phyloP scores from a whole-genome alignment of 139 green algal genomes.

The Tetraselmis striata region DNA sequence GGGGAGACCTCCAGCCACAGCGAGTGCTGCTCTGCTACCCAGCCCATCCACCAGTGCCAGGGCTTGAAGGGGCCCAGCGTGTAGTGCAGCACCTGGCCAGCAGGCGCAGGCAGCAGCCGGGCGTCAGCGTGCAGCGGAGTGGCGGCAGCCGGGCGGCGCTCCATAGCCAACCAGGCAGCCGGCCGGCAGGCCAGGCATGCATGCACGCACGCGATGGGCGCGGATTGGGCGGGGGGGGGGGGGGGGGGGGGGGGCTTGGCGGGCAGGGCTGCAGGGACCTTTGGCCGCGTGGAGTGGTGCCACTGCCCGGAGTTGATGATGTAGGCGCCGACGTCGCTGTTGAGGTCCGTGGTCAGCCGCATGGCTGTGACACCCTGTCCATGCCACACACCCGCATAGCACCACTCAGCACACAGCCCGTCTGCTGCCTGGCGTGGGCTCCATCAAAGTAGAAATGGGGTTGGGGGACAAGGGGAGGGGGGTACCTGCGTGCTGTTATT shows the following conservation, averaged over 20 bases:
- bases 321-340: conserved; percentile 68
- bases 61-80: conserved; percentile 73
- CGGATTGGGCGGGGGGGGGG: conserved; percentile 1
- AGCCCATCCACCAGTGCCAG: conserved; percentile 65
- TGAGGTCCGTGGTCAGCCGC: conserved; percentile 58
- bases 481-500: too few relatives aligned
- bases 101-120: conserved; percentile 43
- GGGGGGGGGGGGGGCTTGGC: too few relatives aligned
- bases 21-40: conserved; percentile 39
- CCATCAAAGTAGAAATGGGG: too few relatives aligned
- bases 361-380: conserved; percentile 21
- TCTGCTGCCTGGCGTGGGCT: too few relatives aligned
- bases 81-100: conserved; percentile 60
- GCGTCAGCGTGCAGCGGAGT: too few relatives aligned
- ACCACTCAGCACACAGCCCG: too few relatives aligned
- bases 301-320: conserved; percentile 46
- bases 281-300: conserved; percentile 43
- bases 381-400: too few relatives aligned
- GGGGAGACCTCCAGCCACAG: not conserved
- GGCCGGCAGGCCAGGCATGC: too few relatives aligned
- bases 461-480: too few relatives aligned
- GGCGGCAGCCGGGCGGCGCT: too few relatives aligned
- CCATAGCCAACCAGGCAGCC: too few relatives aligned
- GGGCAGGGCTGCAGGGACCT: conserved; percentile 2
- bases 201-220: too few relatives aligned